These are phyloP conservation scores for Fusarium aywerte DNA, from an alignment of 2,329 filamentous ascomycete species.

Conservation along the genomic window DNA sequence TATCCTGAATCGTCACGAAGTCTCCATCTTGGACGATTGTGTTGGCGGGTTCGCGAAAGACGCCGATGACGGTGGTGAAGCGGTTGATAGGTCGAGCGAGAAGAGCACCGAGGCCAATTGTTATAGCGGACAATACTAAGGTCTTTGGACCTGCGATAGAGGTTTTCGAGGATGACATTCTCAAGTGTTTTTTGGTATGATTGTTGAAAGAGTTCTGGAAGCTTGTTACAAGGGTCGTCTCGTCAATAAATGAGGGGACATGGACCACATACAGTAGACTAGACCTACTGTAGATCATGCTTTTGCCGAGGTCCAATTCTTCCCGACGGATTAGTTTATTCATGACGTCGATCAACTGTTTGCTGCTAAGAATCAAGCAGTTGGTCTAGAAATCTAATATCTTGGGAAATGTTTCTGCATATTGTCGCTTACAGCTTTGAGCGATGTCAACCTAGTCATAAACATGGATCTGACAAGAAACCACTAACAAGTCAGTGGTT, in stretches of 20 bases:
- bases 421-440: not conserved
- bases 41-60: conserved; percentile 42
- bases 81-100: conserved; percentile 1
- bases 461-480: too few species aligned
- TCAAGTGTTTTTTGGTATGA: not conserved
- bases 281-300: not conserved
- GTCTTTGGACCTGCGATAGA: not conserved
- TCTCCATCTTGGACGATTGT: conserved; percentile 36
- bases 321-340: not conserved
- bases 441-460: too few species aligned
- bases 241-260: not conserved
- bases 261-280: not conserved
- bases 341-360: not conserved
- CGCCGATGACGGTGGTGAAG: conserved; percentile 40
- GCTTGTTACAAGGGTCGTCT: not conserved
- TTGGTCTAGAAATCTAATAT: not conserved
- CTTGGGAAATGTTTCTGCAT: not conserved
- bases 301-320: not conserved
- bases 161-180: not conserved
- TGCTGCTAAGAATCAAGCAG: not conserved
- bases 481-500: too few species aligned
- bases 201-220: not conserved
- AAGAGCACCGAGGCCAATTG: not conserved
- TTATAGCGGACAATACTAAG: not conserved
- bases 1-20: conserved; percentile 60